A percentile compares a stretch with the other conserved stretches of the same genome.
Evolutionary conservation across 345 rosid genomes (phyloP).

Genomic region (Kandelia obovata): DNA sequence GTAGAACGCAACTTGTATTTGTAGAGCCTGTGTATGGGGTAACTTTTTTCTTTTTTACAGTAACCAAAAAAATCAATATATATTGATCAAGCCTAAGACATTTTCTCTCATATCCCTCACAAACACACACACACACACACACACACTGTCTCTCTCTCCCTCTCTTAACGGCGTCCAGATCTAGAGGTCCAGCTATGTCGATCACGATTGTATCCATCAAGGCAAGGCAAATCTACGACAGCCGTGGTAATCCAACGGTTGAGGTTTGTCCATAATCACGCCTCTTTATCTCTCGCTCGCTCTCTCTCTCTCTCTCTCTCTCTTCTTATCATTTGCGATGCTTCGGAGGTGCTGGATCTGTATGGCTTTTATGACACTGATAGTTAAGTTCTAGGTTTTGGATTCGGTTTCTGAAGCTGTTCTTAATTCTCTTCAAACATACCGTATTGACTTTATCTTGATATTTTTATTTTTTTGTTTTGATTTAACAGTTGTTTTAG

Average conservation of each 20-base stretch:
- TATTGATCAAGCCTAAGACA: background rate
- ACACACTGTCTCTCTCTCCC: background rate
- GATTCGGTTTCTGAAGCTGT: background rate
- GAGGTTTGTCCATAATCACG: slow-evolving; percentile 39
- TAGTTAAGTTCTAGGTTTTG: background rate
- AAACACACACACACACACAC: too few species aligned
- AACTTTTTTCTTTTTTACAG: too few species aligned
- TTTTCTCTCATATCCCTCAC: background rate
- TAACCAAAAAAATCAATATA: too few species aligned
- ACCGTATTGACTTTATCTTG: too few species aligned
- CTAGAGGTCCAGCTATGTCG: slow-evolving; percentile 17
- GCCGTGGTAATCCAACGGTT: slow-evolving; percentile 71
- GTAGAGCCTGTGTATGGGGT: too few species aligned
- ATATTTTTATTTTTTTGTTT: background rate
- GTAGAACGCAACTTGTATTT: too few species aligned
- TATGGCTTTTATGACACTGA: background rate
- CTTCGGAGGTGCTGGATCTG: slow-evolving; percentile 1
- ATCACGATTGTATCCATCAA: slow-evolving; percentile 36
- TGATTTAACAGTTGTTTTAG: background rate
- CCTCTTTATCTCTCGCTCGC: background rate
- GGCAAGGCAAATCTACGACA: slow-evolving; percentile 77
- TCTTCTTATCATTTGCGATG: background rate
- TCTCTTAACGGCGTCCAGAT: slow-evolving; percentile 6
- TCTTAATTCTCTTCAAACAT: too few species aligned
- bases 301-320: background rate